A percentile compares a stretch with the other conserved stretches of the same genome.
Evolutionary conservation across 164 flowering plant species (phyloP).

Genomic region (grape (Vitis vinifera)): DNA sequence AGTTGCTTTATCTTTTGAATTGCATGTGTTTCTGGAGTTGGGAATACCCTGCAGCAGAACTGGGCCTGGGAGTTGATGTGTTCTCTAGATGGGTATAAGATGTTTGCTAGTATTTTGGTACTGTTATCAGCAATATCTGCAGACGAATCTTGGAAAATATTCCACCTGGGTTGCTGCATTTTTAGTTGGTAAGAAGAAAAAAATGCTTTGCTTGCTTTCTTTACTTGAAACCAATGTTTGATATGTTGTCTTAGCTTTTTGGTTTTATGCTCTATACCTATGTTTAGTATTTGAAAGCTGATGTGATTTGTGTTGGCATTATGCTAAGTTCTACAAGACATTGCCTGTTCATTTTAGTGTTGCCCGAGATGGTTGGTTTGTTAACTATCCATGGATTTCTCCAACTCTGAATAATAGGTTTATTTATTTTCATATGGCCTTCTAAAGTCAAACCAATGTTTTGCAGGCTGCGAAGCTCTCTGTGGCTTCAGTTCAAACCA

Average conservation of each 20-base stretch:
- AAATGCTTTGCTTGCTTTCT: slow-evolving; percentile 18
- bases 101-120: slow-evolving; percentile 43
- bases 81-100: slow-evolving; percentile 34
- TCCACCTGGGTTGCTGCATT: slow-evolving; percentile 61
- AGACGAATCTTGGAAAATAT: slow-evolving; percentile 50
- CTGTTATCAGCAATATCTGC: slow-evolving; percentile 47
- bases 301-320: slow-evolving; percentile 17
- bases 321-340: slow-evolving; percentile 23
- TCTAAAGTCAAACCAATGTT: background rate
- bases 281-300: slow-evolving; percentile 16
- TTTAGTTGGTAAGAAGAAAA: slow-evolving; percentile 42
- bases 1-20: slow-evolving; percentile 26
- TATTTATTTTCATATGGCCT: background rate
- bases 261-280: slow-evolving; percentile 1
- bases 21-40: slow-evolving; percentile 32
- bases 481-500: slow-evolving; percentile 76
- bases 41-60: slow-evolving; percentile 36
- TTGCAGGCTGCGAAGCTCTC: slow-evolving; percentile 63
- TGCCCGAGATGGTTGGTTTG: slow-evolving; percentile 36
- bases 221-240: slow-evolving; percentile 10
- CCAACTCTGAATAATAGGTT: background rate
- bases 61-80: slow-evolving; percentile 39
- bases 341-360: slow-evolving; percentile 17
- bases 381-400: slow-evolving; percentile 8
- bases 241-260: background rate